phyloP scores from a whole-genome alignment of 1,284 basidiomycete species.

The Tylopilus sp. region DNA sequence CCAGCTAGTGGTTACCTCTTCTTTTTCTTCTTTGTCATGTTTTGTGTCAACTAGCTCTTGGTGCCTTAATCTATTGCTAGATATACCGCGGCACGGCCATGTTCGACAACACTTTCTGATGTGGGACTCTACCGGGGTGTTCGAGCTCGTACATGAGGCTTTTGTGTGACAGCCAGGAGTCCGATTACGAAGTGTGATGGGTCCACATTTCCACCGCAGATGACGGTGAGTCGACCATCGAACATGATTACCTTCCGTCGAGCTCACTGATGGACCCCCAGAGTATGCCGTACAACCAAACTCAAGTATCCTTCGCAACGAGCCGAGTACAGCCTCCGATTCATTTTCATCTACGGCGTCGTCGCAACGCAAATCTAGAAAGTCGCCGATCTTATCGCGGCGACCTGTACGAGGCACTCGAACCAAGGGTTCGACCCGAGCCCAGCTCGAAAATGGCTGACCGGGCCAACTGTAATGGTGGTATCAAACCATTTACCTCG shows the following conservation, averaged over 20 bases:
- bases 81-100: constrained; percentile 21
- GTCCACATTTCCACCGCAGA: constrained; percentile 4
- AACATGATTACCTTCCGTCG: constrained; percentile 13
- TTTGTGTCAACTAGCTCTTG: constrained; percentile 15
- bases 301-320: neutral
- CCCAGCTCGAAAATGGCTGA: neutral
- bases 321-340: constrained; percentile 4
- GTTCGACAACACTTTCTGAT: constrained; percentile 15
- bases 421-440: neutral
- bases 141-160: constrained; percentile 12
- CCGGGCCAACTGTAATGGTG: neutral
- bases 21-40: constrained; percentile 2
- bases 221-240: neutral
- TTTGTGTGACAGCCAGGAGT: neutral
- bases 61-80: constrained; percentile 26
- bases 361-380: neutral
- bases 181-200: constrained; percentile 3
- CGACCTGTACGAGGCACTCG: neutral
- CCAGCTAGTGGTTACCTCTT: constrained; percentile 13
- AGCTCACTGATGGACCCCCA: neutral
- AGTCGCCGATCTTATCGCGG: constrained; percentile 8
- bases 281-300: constrained; percentile 4
- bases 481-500: neutral
- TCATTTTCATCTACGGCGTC: neutral
- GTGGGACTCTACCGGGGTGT: neutral